Conservation (phyloP, 2,329 filamentous ascomycete genomes). For the Hypocrella siamensis region DNA sequence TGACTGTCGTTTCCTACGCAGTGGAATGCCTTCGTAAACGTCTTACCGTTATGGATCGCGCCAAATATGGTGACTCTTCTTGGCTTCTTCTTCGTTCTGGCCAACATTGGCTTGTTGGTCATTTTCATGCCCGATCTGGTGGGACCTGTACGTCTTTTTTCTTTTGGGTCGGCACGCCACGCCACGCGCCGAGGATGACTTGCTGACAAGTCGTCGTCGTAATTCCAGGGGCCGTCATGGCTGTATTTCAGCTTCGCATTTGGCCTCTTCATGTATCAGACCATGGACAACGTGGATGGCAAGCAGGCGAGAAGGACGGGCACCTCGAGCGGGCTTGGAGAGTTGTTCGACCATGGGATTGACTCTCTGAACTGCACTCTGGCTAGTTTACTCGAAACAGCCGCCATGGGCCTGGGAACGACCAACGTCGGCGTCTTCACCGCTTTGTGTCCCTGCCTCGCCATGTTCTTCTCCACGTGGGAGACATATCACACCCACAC, state of each 20-base stretch:
- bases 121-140: conserved; percentile 79
- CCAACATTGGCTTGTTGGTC: conserved; percentile 59
- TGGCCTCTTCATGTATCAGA: conserved; percentile 97
- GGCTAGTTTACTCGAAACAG: conserved; percentile 77
- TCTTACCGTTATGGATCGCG: conserved; percentile 88
- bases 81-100: conserved; percentile 87
- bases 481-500: conserved; percentile 99
- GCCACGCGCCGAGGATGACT: not conserved
- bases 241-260: conserved; percentile 91
- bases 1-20: conserved; percentile 24
- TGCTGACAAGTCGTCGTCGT: not conserved
- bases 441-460: conserved; percentile 74
- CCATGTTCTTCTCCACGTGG: conserved; percentile 99
- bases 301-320: conserved; percentile 93
- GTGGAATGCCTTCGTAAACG: conserved; percentile 94
- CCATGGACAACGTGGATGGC: conserved; percentile 97
- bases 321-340: conserved; percentile 84
- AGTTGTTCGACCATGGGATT: conserved; percentile 97
- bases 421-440: conserved; percentile 81
- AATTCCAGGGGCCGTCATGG: conserved; percentile 62
- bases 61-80: conserved; percentile 95
- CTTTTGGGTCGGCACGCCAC: not conserved
- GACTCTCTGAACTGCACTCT: conserved; percentile 96
- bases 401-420: conserved; percentile 80
- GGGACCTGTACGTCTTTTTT: conserved; percentile 52